Percentiles rank a stretch among this genome's conserved stretches.
These are phyloP conservation scores for Datisca glomerata DNA, from an alignment of 306 rosid genomes.

Conservation along the genomic window DNA sequence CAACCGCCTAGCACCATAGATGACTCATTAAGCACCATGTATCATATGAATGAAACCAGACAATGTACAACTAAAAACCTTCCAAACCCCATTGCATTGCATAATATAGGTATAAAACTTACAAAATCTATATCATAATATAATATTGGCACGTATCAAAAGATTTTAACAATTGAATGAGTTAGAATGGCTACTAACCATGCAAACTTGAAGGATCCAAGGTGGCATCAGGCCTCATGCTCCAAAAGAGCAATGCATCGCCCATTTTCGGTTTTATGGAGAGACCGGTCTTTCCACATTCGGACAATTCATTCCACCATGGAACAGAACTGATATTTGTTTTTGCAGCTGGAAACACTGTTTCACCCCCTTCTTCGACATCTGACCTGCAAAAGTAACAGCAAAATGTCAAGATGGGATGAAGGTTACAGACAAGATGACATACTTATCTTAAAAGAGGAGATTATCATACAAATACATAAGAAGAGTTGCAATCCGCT, in stretches of 20 bases:
- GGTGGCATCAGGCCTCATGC: slow-evolving; percentile 88
- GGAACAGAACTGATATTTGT: slow-evolving; percentile 72
- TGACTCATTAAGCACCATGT: too few species aligned
- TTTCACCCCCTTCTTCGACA: slow-evolving; percentile 96
- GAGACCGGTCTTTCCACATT: slow-evolving; percentile 70
- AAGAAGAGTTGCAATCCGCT: slow-evolving; percentile 76
- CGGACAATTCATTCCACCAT: slow-evolving; percentile 92
- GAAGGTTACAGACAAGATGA: background rate
- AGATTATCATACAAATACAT: slow-evolving; percentile 74
- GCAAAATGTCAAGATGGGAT: background rate
- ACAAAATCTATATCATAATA: background rate
- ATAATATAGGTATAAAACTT: background rate
- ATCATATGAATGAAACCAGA: too few species aligned
- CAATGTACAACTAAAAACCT: background rate
- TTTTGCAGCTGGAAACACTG: slow-evolving; percentile 86
- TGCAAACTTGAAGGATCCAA: slow-evolving; percentile 85
- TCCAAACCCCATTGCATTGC: background rate
- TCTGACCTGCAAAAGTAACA: slow-evolving; percentile 42
- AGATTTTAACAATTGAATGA: background rate
- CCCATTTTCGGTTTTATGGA: slow-evolving; percentile 85
- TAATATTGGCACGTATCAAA: background rate
- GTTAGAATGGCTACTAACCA: slow-evolving; percentile 31
- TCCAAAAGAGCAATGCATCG: slow-evolving; percentile 90
- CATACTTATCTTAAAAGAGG: background rate
- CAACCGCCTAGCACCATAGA: slow-evolving; percentile 65